Base-by-base conservation (phyloP, 129 eudicot species). In the Lonicera japonica region DNA sequence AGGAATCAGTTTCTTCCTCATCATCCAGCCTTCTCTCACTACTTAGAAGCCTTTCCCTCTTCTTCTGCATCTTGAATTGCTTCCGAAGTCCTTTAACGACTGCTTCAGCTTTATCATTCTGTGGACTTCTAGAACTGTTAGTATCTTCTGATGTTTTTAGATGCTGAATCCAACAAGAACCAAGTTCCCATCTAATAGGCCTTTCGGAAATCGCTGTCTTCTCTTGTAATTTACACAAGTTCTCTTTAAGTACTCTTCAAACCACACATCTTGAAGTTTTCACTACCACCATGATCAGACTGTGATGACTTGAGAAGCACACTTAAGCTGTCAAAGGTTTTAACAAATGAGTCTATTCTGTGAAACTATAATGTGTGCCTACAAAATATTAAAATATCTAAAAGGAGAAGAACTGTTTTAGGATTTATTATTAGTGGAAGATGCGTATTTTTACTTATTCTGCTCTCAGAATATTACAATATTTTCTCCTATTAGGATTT, bases 141-240 rank as follows among this genome's bases (percentile, higher is more conserved):
- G 81, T 95, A 25, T 66, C 50, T 65, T 80, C 56, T 53, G 79
- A 51, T 74, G 85, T 94, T 58, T 85, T 96, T 64, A 94, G 70
- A 83, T 94, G 94, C 74, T 94, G 96, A 40, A 94, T 78, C 99
- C 95, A 94, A 70, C 95, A 94, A 11, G 96, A 94, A 71, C 96
- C 96, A 72, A 94, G 82, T 73, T 94, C 99, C 99, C 99, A 94
- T 82, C 99, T 83, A 71, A 94, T 78, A 69, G 81, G 62, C 64
- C 71, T 70, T 54, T 73, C 89, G 20, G 80, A 56, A 60, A 13
- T 72, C 63, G 64, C 64, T 59, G 82, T 65, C 52, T 70, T 65
- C 50, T 73, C 74, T 47, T 81, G 80, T 54, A 94, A 62, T 63
- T 85, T 81, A 59, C 43, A 72, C 70, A 85, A 56, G 71, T 96